Evolutionary conservation across 352 stramenopile genomes (phyloP).

Genomic region (Globisporangium perplexum): DNA sequence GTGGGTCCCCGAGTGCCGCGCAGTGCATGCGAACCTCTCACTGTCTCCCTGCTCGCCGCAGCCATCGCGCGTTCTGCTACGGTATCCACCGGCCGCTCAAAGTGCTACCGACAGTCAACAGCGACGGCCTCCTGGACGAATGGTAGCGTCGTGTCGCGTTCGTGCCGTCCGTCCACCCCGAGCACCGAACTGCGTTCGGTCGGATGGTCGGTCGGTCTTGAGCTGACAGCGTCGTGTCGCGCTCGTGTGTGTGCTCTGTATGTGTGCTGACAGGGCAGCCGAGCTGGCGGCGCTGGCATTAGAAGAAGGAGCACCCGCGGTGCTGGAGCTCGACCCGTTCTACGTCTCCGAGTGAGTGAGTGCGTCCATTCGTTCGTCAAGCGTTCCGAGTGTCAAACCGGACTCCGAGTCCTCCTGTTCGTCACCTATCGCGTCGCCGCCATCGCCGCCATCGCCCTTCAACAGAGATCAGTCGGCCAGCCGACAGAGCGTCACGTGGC

Average conservation of each 20-base stretch:
- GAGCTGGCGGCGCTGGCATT: conserved; percentile 9
- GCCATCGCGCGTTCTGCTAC: conserved; percentile 57
- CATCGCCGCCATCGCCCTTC: too few relatives aligned
- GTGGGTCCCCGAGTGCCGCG: not conserved
- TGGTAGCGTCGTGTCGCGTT: conserved; percentile 19
- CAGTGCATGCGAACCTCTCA: not conserved
- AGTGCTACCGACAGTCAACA: conserved; percentile 63
- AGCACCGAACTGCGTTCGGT: too few relatives aligned
- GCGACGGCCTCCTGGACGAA: conserved; percentile 38
- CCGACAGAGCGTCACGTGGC: too few relatives aligned
- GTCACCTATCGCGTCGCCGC: too few relatives aligned
- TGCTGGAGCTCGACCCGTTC: conserved; percentile 44
- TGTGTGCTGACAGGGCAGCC: conserved; percentile 10
- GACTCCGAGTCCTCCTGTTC: not conserved
- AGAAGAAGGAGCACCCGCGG: conserved; percentile 14
- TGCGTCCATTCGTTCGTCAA: not conserved
- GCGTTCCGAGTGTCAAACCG: not conserved
- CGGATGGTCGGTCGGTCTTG: conserved; percentile 5
- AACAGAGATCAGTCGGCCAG: too few relatives aligned
- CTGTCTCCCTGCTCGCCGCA: conserved; percentile 6
- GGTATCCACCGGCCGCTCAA: conserved; percentile 56
- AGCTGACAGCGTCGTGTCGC: conserved; percentile 1
- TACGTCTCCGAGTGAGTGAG: conserved; percentile 17
- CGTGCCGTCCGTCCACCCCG: too few relatives aligned
- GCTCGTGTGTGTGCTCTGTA: not conserved